Percentiles rank a stretch among this genome's conserved stretches.
Conservation (phyloP, 768 basidiomycete species). For the Exidia glandulosa region DNA sequence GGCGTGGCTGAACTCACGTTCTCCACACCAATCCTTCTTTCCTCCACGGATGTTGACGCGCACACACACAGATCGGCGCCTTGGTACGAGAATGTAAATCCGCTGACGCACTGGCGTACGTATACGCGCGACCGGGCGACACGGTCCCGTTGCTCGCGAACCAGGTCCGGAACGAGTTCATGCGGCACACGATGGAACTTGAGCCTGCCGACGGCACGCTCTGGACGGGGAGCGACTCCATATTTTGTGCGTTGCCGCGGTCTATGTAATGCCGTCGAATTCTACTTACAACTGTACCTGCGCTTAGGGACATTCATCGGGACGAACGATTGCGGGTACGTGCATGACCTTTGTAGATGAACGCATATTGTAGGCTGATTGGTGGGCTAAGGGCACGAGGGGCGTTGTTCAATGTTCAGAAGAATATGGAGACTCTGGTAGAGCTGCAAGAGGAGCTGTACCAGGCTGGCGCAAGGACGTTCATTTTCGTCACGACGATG, state of each 20-base stretch:
- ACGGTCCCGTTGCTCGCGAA: not conserved
- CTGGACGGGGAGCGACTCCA: not conserved
- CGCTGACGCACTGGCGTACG: not conserved
- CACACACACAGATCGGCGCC: not conserved
- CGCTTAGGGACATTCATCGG: not conserved
- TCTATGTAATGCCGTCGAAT: not conserved
- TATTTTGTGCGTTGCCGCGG: not conserved
- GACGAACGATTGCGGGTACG: not conserved
- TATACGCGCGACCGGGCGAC: constrained; percentile 2
- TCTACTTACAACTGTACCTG: too few relatives aligned
- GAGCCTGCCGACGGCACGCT: not conserved
- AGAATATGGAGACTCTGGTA: constrained; percentile 27
- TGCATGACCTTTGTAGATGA: not conserved
- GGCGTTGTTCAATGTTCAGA: not conserved
- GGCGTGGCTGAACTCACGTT: too few relatives aligned
- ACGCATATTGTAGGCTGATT: not conserved
- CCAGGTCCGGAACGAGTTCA: constrained; percentile 3
- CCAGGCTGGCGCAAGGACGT: constrained; percentile 35
- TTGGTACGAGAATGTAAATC: not conserved
- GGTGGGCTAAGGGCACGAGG: not conserved
- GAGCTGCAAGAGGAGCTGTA: constrained; percentile 38
- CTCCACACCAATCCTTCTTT: too few relatives aligned
- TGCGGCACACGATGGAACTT: not conserved
- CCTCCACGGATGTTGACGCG: too few relatives aligned
- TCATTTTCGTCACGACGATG: constrained; percentile 49